phyloP scores from a whole-genome alignment of 2,329 filamentous ascomycete genomes.

The Ophiostoma angusticollis region DNA sequence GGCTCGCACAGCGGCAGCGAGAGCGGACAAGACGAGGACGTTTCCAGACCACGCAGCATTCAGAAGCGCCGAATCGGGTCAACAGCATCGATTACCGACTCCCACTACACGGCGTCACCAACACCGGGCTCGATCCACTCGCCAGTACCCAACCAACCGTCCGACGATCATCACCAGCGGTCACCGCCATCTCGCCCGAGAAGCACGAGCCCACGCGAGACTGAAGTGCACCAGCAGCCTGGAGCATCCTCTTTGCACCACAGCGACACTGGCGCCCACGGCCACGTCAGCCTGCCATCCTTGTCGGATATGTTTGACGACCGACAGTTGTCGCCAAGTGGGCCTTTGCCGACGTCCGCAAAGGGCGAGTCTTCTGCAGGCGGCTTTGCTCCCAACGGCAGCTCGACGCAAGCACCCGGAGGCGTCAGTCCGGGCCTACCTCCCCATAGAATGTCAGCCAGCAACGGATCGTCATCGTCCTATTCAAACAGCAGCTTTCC shows the following conservation, averaged over 20 bases:
- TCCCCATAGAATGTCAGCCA: slow-evolving; percentile 17
- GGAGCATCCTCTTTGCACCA: slow-evolving; percentile 18
- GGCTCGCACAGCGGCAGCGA: slow-evolving; percentile 35
- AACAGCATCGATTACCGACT: slow-evolving; percentile 32
- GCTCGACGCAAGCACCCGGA: background rate
- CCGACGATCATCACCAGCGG: slow-evolving; percentile 15
- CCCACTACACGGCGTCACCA: slow-evolving; percentile 29
- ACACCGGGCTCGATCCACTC: slow-evolving; percentile 27
- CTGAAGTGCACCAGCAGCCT: slow-evolving; percentile 10
- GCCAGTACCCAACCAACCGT: slow-evolving; percentile 28
- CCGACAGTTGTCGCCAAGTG: slow-evolving; percentile 15
- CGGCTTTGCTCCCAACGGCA: background rate
- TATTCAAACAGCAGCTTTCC: slow-evolving; percentile 24
- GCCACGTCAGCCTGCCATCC: slow-evolving; percentile 30
- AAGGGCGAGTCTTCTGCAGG: slow-evolving; percentile 14
- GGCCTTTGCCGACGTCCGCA: slow-evolving; percentile 3
- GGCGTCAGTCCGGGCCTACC: slow-evolving; percentile 18
- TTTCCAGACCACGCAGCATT: slow-evolving; percentile 3
- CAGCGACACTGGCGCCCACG: slow-evolving; percentile 13
- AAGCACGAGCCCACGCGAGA: slow-evolving; percentile 14
- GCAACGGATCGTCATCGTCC: slow-evolving; percentile 24
- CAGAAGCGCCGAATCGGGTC: slow-evolving; percentile 37
- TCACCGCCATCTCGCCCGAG: slow-evolving; percentile 16
- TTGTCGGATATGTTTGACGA: slow-evolving; percentile 36
- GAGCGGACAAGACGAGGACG: slow-evolving; percentile 17